A percentile compares a stretch with the other conserved stretches of the same genome.
phyloP scores from a whole-genome alignment of 163 green algal species.

The Prototheca wickerhamii region DNA sequence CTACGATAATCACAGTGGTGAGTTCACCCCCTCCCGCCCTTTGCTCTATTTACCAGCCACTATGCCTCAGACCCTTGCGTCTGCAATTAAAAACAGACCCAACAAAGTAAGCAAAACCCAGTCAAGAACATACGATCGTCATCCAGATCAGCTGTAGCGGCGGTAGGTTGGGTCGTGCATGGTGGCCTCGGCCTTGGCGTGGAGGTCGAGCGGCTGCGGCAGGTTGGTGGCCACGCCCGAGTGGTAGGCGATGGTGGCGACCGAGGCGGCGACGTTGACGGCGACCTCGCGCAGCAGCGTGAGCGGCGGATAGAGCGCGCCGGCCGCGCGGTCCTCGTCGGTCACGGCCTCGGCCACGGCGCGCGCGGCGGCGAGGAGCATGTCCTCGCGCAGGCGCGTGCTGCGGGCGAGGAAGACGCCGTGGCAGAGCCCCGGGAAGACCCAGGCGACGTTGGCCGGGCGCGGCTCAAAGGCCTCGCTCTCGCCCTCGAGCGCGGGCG shows the following conservation, averaged over 20 bases:
- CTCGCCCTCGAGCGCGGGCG: conserved; percentile 12
- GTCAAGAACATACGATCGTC: too few relatives aligned
- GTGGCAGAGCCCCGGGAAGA: conserved; percentile 53
- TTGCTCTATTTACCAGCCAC: too few relatives aligned
- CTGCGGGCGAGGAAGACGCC: conserved; percentile 36
- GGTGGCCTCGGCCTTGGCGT: conserved; percentile 32
- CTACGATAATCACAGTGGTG: too few relatives aligned
- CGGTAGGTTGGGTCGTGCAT: conserved; percentile 71
- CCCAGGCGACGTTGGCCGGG: conserved; percentile 51
- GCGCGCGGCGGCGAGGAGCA: conserved; percentile 45
- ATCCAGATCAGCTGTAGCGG: conserved; percentile 47
- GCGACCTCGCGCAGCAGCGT: conserved; percentile 41
- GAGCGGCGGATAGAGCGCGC: conserved; percentile 44
- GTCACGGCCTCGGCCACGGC: conserved; percentile 48
- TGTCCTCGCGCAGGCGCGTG: conserved; percentile 46
- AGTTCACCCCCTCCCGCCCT: too few relatives aligned
- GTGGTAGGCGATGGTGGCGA: conserved; percentile 66
- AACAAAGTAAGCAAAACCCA: too few relatives aligned
- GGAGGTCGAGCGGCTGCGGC: conserved; percentile 68
- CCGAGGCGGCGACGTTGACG: conserved; percentile 47
- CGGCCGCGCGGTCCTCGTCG: conserved; percentile 19
- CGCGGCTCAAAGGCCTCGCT: conserved; percentile 19
- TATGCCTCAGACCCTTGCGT: too few relatives aligned
- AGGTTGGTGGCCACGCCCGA: conserved; percentile 64
- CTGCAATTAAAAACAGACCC: too few relatives aligned